Evolutionary conservation across 2,329 filamentous ascomycete species (phyloP), one percentile per base, ranked within the genome.

Genomic region (Pyrenophora seminiperda): DNA sequence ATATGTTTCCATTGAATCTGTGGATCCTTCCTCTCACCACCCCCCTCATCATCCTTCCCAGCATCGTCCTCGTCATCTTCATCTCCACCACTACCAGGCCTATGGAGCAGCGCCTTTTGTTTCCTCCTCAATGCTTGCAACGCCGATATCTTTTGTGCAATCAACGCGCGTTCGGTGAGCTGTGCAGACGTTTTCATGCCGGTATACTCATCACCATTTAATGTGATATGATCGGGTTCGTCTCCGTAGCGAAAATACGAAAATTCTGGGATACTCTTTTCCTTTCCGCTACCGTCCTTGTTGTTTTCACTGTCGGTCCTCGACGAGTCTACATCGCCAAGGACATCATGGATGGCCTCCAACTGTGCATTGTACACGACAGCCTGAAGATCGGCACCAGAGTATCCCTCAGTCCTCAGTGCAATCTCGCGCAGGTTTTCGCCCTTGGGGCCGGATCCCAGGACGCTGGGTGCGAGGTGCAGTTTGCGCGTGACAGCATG

Each of bases 291-390:
- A 20, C 38, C 47, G 13, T 39, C 38, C 13, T 72, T 68, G 37
- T 70, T 72, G 47, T 68, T 62, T 9, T 41, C 59, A 47, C 67
- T 67, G 34, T 70, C 70, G 34, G 45, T 57, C 29, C 63, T 62
- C 6, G 68, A 54, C 1, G 68, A 61, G 18, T 70, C 64, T 6
- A 82, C 77, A 22, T 84, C 84, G 45, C 85, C 87, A 0, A 99
- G 82, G 2, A 95, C 86, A 61, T 97, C 92, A 69, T 99, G 94
- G 58, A 99, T 97, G 20, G 94, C 94, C 76, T 97, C 93, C 5
- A 99, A 82, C 71, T 99, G 94, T 0, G 94, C 92, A 61, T 99
- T 99, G 65, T 96, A 97, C 34, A 97, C 86, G 5, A 99, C 82
- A 0, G 93, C 94, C 72, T 99, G 94, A 3, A 99, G 79, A 75